Conservation (phyloP, 345 rosid genomes). For the Conringia planisiliqua region DNA sequence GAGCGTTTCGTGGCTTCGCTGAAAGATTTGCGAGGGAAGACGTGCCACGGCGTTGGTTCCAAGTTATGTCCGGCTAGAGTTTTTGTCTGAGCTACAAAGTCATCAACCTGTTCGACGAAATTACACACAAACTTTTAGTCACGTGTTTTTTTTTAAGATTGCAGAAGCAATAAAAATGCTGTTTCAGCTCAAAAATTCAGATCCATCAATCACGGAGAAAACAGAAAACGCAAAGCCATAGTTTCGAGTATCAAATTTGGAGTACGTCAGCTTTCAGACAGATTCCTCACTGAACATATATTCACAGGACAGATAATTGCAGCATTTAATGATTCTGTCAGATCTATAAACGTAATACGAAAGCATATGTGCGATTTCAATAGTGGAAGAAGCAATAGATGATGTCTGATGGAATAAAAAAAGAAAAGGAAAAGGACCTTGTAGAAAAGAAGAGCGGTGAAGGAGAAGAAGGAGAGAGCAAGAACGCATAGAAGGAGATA, state of each 20-base stretch:
- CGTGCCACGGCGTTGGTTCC: constrained; percentile 92
- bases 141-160: not conserved
- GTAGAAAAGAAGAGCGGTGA: constrained; percentile 61
- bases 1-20: constrained; percentile 40
- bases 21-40: constrained; percentile 62
- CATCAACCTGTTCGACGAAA: constrained; percentile 55
- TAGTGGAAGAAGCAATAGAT: not conserved
- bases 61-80: constrained; percentile 85
- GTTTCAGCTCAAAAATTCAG: not conserved
- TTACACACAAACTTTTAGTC: not conserved
- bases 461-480: constrained; percentile 49
- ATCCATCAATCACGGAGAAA: constrained; percentile 6
- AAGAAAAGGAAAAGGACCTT: constrained; percentile 43
- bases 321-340: not conserved
- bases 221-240: not conserved
- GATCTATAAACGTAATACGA: not conserved
- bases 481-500: constrained; percentile 46
- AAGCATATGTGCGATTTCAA: not conserved
- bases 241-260: not conserved
- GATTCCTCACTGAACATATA: not conserved
- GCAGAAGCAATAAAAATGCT: not conserved
- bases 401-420: not conserved
- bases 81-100: constrained; percentile 55
- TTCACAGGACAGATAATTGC: not conserved
- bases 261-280: constrained; percentile 10